A percentile compares a stretch with the other conserved stretches of the same genome.
Evolutionary conservation across 805 yeast species (phyloP).

Genomic region (Barnettozyma pratensis): DNA sequence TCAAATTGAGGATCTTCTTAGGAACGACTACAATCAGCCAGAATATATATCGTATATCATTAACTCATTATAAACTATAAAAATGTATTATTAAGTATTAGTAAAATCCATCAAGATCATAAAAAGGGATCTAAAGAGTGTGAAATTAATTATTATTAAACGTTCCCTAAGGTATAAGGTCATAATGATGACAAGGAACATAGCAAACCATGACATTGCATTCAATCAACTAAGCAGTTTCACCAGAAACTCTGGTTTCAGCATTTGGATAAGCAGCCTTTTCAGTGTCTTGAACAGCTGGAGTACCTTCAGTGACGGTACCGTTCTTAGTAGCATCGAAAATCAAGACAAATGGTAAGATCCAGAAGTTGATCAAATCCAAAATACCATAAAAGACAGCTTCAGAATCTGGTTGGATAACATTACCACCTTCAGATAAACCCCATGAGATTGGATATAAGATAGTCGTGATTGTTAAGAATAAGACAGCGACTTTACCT

Average conservation of each 20-base stretch:
- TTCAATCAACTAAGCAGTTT: not conserved
- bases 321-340: constrained; percentile 16
- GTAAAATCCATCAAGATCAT: not conserved
- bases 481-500: constrained; percentile 14
- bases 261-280: constrained; percentile 5
- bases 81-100: not conserved
- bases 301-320: constrained; percentile 8
- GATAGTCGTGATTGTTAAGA: constrained; percentile 33
- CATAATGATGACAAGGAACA: not conserved
- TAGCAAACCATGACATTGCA: not conserved
- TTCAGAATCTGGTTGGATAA: constrained; percentile 48
- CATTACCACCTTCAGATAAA: constrained; percentile 51
- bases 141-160: too few species aligned
- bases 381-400: constrained; percentile 50
- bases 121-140: too few species aligned
- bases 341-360: constrained; percentile 33
- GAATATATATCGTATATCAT: not conserved
- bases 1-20: too few species aligned
- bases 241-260: constrained; percentile 2
- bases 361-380: constrained; percentile 39
- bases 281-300: constrained; percentile 13
- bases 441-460: constrained; percentile 48
- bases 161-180: not conserved
- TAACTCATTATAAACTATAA: not conserved
- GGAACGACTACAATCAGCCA: too few species aligned